A percentile compares a stretch with the other conserved stretches of the same genome.
Conservation (phyloP, 169 alveolate species). For the Babesia ovata region DNA sequence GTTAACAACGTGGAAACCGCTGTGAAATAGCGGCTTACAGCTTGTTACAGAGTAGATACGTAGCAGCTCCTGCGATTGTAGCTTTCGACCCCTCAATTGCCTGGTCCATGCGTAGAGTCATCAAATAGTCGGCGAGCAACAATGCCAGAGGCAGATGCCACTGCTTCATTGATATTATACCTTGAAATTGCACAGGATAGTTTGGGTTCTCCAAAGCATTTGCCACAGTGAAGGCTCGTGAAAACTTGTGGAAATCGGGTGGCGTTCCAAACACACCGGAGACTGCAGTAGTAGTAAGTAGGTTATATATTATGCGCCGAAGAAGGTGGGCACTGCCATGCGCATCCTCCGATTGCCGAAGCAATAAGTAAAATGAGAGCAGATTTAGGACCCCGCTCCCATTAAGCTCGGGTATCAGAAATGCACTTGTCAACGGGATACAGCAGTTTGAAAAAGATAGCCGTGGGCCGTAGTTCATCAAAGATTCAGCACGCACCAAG, state of each 20-base stretch:
- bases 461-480: constrained; percentile 2
- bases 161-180: constrained; percentile 27
- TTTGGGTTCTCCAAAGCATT: constrained; percentile 31
- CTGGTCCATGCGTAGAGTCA: constrained; percentile 32
- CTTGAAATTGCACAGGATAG: constrained; percentile 22
- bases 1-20: too few relatives aligned
- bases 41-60: constrained; percentile 29
- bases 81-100: constrained; percentile 29
- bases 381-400: constrained; percentile 8
- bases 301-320: constrained; percentile 7
- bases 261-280: constrained; percentile 7
- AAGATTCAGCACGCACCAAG: neutral
- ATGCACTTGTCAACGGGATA: constrained; percentile 12
- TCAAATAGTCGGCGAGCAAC: constrained; percentile 50
- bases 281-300: neutral
- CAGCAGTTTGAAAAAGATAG: neutral
- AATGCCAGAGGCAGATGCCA: constrained; percentile 41
- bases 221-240: constrained; percentile 37
- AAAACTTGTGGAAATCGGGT: constrained; percentile 36
- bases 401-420: constrained; percentile 47
- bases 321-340: constrained; percentile 20
- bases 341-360: constrained; percentile 21
- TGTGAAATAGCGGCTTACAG: neutral
- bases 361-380: constrained; percentile 27
- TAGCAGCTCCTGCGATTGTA: constrained; percentile 21